Evolutionary conservation across 345 rosid genomes (phyloP), one percentile per base, ranked within the genome.

Genomic region (Dipteronia dyeriana): DNA sequence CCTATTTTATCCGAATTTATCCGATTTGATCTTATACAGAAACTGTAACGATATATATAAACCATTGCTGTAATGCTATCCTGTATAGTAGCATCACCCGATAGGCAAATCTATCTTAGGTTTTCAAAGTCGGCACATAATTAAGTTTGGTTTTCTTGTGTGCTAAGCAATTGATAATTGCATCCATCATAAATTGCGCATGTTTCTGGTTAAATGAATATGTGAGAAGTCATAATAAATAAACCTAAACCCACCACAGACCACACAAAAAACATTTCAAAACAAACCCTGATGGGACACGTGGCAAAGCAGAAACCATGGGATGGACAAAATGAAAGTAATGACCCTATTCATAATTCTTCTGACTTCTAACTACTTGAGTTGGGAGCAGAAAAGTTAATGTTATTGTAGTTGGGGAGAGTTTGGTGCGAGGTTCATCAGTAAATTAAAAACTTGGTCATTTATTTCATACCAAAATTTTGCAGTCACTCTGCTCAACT

Each of bases 341-440:
- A 1, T 4, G 72, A 47, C 13, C n/a, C 22, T 66, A 67, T 53
- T 59, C 76, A 82, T 85, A 79, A 80, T 66, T 79, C 67, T 51
- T 47, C 70, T 43, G 84, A 79, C 91, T 68, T 76, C 86, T 67
- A 89, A 79, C 93, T 5, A 82, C 86, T 82, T 66, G 4, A 13
- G 78, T 82, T 66, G 4, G 17, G 79, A 75, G 60, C 76, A 25
- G 76, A 5, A 70, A 14, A 82, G 86, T 85, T 77, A 84, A 78
- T 84, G 87, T 79, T 79, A 70, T 11, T 71, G 86, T 43, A 22
- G 77, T 53, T 73, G 79, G 79, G 54, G n/a, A 74, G 77, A 74
- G 78, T 34, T 34, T 34, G 38, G 73, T 67, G 26, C 25, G 75
- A 71, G 53, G 51, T 17, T 77, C 51, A 47, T 73, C 75, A 25